Percentiles rank a stretch among this genome's conserved stretches.
These are phyloP conservation scores for Phytophthora nicotianae DNA, from an alignment of 352 stramenopile genomes.

Conservation along the genomic window DNA sequence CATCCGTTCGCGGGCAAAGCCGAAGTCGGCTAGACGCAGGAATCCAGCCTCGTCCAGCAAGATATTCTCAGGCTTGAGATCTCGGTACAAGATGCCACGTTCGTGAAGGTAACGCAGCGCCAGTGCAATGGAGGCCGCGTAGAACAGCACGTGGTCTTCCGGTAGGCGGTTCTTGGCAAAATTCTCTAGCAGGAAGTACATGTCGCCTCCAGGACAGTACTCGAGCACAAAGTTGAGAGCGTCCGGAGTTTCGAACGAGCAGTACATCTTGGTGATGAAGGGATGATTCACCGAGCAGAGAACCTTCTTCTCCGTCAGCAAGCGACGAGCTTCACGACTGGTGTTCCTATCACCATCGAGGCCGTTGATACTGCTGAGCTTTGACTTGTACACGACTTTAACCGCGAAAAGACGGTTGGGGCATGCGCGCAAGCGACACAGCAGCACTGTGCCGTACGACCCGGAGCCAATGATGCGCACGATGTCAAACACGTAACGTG, in stretches of 20 bases:
- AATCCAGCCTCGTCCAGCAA: slow-evolving; percentile 92
- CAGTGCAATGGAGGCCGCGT: slow-evolving; percentile 96
- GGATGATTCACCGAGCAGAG: slow-evolving; percentile 95
- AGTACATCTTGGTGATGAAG: slow-evolving; percentile 97
- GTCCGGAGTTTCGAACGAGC: slow-evolving; percentile 90
- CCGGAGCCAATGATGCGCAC: slow-evolving; percentile 74
- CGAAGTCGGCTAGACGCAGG: slow-evolving; percentile 83
- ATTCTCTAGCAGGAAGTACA: slow-evolving; percentile 94
- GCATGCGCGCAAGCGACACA: slow-evolving; percentile 55
- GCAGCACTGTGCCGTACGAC: slow-evolving; percentile 76
- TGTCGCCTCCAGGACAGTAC: slow-evolving; percentile 97
- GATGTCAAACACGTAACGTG: slow-evolving; percentile 70
- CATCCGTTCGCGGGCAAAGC: slow-evolving; percentile 71
- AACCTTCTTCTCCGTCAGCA: slow-evolving; percentile 98
- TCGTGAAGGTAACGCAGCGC: slow-evolving; percentile 92
- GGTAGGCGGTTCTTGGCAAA: slow-evolving; percentile 92
- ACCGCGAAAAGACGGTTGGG: slow-evolving; percentile 63
- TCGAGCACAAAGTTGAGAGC: slow-evolving; percentile 99
- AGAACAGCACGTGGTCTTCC: slow-evolving; percentile 94
- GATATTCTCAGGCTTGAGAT: slow-evolving; percentile 93
- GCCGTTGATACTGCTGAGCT: slow-evolving; percentile 43
- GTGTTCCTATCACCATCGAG: slow-evolving; percentile 34
- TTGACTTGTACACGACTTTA: slow-evolving; percentile 81
- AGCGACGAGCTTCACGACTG: slow-evolving; percentile 54
- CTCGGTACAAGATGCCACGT: slow-evolving; percentile 83